Conservation (phyloP, 305 asterid genomes). For the Fraxinus latifolia region DNA sequence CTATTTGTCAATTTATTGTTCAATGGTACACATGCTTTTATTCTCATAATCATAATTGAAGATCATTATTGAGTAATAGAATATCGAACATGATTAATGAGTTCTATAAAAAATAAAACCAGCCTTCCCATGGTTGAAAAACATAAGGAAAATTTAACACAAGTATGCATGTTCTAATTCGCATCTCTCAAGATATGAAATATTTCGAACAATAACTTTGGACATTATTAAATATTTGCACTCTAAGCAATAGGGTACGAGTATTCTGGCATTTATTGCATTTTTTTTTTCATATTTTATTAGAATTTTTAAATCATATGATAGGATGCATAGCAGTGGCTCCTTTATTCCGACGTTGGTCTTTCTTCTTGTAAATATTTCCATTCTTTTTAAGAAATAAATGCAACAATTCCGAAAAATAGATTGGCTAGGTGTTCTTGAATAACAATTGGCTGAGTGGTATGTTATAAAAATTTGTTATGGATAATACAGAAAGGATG, state of each 20-base stretch:
- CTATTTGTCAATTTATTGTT: not conserved
- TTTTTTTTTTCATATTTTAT: not conserved
- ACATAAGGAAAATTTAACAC: not conserved
- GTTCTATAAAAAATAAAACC: not conserved
- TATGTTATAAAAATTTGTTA: not conserved
- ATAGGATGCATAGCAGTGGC: not conserved
- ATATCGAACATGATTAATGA: not conserved
- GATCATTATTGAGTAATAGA: not conserved
- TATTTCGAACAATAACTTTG: not conserved
- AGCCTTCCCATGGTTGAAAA: not conserved
- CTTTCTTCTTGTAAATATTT: not conserved
- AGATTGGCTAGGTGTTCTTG: not conserved
- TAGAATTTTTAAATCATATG: not conserved
- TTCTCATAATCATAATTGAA: not conserved
- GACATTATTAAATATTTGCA: not conserved
- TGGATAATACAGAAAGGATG: not conserved
- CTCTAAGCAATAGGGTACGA: not conserved
- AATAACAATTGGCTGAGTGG: not conserved
- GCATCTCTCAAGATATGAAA: not conserved
- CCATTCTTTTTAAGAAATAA: not conserved
- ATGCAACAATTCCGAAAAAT: not conserved
- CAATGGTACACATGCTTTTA: not conserved
- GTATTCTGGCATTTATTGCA: not conserved
- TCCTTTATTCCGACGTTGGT: not conserved
- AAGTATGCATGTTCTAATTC: not conserved